Base-by-base conservation (phyloP, 2,329 filamentous ascomycete genomes). In the Coniella vitis region DNA sequence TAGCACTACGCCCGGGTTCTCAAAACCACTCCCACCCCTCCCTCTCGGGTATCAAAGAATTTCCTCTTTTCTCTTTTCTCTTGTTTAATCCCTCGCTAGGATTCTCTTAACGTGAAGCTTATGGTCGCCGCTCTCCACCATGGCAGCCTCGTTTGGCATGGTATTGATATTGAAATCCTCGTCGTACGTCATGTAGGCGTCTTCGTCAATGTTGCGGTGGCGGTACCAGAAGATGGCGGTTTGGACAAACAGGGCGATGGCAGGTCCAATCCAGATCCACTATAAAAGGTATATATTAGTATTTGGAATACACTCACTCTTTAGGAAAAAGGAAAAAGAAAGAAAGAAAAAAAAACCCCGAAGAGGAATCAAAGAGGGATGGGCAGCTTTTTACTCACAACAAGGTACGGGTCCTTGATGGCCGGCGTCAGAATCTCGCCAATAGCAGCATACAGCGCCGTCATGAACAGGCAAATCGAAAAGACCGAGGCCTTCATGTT, bases 401-500 rank as follows among this genome's bases (percentile, higher is more conserved):
- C 54, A 22, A 74, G 63, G 5, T 63, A 58, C 0, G 72, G 72
- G 54, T 75, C 70, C n/a, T 52, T 55, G 4, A 69, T 67, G 1
- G 66, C 59, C 0, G 70, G 69, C 19, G 68, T 63, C 19, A 74
- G 54, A 0, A 71, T 69, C 54, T 73, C 65, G 22, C 68, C 68
- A 7, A 75, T 56, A 2, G 78, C 78, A 34, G 71, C 72, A 4
- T 75, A 76, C 53, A 83, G 68, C 0, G 79, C 78, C 48, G 73
- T 78, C 55, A 76, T 81, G 54, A 82, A 71, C 8, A 81, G 65
- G 56, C 71, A 77, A 51, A 82, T 66, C 0, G 78, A 72, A 58
- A 77, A 70, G 22, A 82, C 74, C 13, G 77, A 73, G 3, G 74
- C 75, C 59, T 78, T 74, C 81, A 86, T 84, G 59, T 78, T 75